Evolutionary conservation across 192 early-diverging fungal genomes (phyloP).

Genomic region (Phlyctochytrium bullatum): DNA sequence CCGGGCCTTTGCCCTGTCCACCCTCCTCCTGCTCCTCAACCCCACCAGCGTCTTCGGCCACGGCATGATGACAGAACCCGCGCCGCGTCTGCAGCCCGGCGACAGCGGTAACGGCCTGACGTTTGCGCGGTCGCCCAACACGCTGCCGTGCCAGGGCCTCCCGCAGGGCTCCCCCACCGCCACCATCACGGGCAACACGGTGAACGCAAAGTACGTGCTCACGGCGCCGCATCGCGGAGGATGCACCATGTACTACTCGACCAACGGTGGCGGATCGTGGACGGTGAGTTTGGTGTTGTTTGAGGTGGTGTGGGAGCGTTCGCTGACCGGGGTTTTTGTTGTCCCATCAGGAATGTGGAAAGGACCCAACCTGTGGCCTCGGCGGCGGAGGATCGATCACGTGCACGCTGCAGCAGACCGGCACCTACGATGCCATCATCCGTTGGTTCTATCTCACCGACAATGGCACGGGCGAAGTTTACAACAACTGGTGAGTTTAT

Average conservation of each 20-base stretch:
- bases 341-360: not conserved
- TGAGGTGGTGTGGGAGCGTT: not conserved
- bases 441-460: not conserved
- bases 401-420: not conserved
- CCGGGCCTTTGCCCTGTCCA: no score
- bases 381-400: not conserved
- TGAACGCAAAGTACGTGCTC: not conserved
- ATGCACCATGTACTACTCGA: not conserved
- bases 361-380: not conserved
- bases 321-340: not conserved
- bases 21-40: not conserved
- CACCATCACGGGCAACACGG: not conserved
- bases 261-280: not conserved
- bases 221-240: not conserved
- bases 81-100: not conserved
- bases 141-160: not conserved
- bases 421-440: not conserved
- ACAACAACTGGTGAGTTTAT: not conserved
- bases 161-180: not conserved
- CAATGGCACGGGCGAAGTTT: not conserved
- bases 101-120: not conserved
- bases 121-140: not conserved
- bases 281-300: not conserved
- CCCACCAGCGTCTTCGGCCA: not conserved
- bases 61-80: not conserved